Evolutionary conservation across 495 filamentous ascomycete species (phyloP).

Genomic region (Tuber umbilicatum): DNA sequence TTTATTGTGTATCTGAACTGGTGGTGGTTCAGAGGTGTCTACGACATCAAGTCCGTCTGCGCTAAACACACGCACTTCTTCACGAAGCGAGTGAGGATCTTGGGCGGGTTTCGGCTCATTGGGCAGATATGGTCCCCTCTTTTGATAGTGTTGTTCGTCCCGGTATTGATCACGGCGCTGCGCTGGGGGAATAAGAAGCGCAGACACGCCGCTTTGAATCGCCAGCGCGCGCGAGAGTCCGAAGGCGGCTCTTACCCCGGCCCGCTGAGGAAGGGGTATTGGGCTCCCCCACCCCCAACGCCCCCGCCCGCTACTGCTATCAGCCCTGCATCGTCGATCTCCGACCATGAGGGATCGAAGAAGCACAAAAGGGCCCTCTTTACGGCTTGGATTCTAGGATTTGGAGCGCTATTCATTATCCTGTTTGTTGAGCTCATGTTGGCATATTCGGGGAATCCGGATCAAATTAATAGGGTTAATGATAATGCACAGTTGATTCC

Average conservation of each 20-base stretch:
- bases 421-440: neutral
- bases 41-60: neutral
- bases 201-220: neutral
- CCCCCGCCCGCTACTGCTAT: neutral
- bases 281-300: neutral
- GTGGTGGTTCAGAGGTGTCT: conserved; percentile 1
- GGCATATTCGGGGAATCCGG: neutral
- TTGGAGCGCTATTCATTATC: neutral
- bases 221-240: neutral
- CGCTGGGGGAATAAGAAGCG: neutral
- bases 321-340: neutral
- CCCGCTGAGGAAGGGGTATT: neutral
- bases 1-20: neutral
- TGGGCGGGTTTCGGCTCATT: conserved; percentile 1
- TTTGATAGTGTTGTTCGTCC: neutral
- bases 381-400: neutral
- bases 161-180: neutral
- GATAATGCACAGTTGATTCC: neutral
- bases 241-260: neutral
- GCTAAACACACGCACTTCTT: neutral
- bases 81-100: neutral
- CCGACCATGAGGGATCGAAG: neutral
- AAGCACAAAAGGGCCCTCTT: neutral
- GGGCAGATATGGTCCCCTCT: conserved; percentile 1
- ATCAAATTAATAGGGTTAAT: neutral